Percentiles rank a stretch among this genome's conserved stretches.
Conservation (phyloP, 2,329 filamentous ascomycete species). For the Juglanconis oblonga region DNA sequence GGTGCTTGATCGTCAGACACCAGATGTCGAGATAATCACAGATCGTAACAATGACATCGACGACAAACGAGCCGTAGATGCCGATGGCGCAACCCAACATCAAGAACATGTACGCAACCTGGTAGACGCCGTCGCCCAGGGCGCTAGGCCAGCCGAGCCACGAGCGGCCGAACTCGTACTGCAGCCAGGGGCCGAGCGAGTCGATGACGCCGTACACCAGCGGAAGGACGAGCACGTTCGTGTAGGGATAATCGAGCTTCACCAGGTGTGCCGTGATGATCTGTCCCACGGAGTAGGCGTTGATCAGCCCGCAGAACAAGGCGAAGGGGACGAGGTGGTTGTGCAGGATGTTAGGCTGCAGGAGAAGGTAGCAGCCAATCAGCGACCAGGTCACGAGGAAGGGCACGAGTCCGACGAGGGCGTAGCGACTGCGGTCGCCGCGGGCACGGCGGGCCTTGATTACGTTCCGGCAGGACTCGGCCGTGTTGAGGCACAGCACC, state of each 20-base stretch:
- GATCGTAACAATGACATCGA: constrained; percentile 95
- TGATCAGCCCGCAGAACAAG: constrained; percentile 84
- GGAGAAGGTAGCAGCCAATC: constrained; percentile 73
- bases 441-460: constrained; percentile 74
- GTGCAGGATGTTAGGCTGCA: constrained; percentile 80
- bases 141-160: constrained; percentile 76
- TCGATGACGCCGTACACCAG: constrained; percentile 77
- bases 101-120: constrained; percentile 86
- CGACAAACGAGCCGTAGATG: constrained; percentile 95
- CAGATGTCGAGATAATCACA: constrained; percentile 98
- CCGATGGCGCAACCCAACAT: constrained; percentile 82
- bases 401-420: constrained; percentile 79
- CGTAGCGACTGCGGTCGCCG: constrained; percentile 67
- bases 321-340: constrained; percentile 85
- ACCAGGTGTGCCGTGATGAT: constrained; percentile 95
- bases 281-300: constrained; percentile 91
- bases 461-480: constrained; percentile 78
- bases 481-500: constrained; percentile 81
- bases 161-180: constrained; percentile 49
- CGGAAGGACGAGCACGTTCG: constrained; percentile 79
- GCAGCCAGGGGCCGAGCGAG: constrained; percentile 68
- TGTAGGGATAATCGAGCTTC: constrained; percentile 83
- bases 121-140: constrained; percentile 74
- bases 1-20: constrained; percentile 96
- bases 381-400: constrained; percentile 77